These are phyloP conservation scores for Phytophthora sp. DNA, from an alignment of 352 stramenopile species.

Conservation along the genomic window DNA sequence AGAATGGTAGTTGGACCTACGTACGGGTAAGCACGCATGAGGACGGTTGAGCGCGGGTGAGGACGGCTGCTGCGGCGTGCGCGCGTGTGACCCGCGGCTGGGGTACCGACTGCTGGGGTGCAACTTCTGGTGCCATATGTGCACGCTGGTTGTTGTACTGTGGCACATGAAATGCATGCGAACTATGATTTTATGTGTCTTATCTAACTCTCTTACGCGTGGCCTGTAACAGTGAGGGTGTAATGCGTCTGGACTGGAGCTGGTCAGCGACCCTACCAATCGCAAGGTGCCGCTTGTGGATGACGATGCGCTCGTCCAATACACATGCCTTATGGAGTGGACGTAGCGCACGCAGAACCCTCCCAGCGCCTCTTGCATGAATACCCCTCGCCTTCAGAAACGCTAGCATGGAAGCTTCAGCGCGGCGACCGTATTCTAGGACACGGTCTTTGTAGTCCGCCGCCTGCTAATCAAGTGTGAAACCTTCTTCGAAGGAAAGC, in stretches of 20 bases:
- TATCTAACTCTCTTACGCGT: no score
- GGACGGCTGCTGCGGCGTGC: no score
- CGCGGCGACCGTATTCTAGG: neutral
- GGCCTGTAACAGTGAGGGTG: neutral
- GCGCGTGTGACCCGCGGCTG: no score
- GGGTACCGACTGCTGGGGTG: no score
- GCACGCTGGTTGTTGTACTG: no score
- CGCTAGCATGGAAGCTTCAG: neutral
- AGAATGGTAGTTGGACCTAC: no score
- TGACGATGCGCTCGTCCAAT: neutral
- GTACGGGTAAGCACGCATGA: no score
- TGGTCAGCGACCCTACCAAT: neutral
- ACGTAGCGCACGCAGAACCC: constrained; percentile 11
- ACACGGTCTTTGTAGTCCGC: constrained; percentile 17
- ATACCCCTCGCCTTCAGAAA: constrained; percentile 8
- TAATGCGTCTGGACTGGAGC: neutral
- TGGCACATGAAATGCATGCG: no score
- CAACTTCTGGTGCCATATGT: no score
- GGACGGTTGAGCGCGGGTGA: no score
- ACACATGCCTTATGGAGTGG: neutral
- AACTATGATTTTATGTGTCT: no score
- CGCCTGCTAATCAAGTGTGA: neutral
- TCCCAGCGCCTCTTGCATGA: constrained; percentile 2
- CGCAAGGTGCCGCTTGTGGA: neutral
- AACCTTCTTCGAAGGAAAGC: constrained; percentile 22